phyloP scores from a whole-genome alignment of 129 eudicot genomes.

The Flaveria linearis region DNA sequence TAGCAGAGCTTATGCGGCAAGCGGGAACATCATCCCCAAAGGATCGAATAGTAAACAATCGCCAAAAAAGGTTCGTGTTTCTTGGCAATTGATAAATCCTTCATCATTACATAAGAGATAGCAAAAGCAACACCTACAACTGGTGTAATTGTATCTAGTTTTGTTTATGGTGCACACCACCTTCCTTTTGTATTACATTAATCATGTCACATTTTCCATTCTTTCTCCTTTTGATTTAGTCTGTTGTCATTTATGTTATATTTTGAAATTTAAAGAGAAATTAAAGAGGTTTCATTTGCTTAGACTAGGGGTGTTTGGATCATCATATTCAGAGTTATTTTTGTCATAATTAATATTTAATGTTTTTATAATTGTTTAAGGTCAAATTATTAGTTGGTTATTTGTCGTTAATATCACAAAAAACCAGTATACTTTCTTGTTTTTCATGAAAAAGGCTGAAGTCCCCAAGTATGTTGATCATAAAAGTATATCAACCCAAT shows the following conservation, averaged over 20 bases:
- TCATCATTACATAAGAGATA: not conserved
- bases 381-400: too few relatives aligned
- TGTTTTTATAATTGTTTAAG: too few relatives aligned
- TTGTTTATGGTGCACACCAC: constrained; percentile 30
- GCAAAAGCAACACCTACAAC: not conserved
- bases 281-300: not conserved
- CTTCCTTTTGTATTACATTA: constrained; percentile 28
- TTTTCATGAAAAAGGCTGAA: too few relatives aligned
- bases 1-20: constrained; percentile 74
- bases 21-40: constrained; percentile 86
- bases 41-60: constrained; percentile 45
- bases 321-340: too few relatives aligned
- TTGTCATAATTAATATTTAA: not conserved
- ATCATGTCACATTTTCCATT: constrained; percentile 16
- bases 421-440: too few relatives aligned
- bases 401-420: too few relatives aligned
- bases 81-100: constrained; percentile 50
- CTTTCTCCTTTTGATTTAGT: not conserved
- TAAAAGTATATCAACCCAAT: too few relatives aligned
- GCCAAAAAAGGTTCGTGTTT: constrained; percentile 54
- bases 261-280: constrained; percentile 22
- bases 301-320: too few relatives aligned
- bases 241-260: constrained; percentile 22
- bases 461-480: too few relatives aligned
- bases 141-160: constrained; percentile 41